These are phyloP conservation scores for Botryosphaeria dothidea DNA, from an alignment of 2,329 filamentous ascomycete genomes.

Conservation along the genomic window DNA sequence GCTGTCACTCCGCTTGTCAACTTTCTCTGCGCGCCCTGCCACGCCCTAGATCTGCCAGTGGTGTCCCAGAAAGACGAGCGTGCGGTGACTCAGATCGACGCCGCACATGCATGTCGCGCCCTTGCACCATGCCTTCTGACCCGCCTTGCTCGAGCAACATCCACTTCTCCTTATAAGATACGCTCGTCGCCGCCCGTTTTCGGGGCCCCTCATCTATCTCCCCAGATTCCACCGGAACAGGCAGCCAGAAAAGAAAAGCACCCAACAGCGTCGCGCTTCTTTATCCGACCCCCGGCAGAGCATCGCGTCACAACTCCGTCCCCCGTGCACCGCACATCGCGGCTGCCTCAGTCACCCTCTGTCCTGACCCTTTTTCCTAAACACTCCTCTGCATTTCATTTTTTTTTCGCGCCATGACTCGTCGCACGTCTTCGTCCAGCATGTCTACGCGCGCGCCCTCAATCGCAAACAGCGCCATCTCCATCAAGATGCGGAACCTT, in stretches of 20 bases:
- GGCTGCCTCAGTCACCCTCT: neutral
- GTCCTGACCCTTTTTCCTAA: neutral
- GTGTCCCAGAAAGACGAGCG: neutral
- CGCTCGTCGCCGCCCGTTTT: neutral
- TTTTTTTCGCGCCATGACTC: neutral
- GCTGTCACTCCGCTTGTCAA: conserved; percentile 1
- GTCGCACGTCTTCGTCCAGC: neutral
- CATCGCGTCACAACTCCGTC: neutral
- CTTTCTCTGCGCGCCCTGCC: conserved; percentile 8
- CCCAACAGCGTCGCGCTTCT: neutral
- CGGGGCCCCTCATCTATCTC: neutral
- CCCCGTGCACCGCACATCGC: neutral
- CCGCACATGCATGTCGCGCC: conserved; percentile 4
- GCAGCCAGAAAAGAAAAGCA: neutral
- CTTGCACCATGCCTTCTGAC: neutral
- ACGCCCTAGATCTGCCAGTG: neutral
- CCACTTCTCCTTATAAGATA: neutral
- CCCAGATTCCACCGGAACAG: neutral
- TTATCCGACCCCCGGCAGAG: neutral
- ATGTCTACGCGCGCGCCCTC: neutral
- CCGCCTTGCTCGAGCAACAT: neutral
- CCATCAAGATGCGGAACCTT: conserved; percentile 35
- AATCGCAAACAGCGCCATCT: conserved; percentile 1
- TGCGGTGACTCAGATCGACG: conserved; percentile 19
- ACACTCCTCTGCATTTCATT: neutral